These are phyloP conservation scores for Lodderomyces parapsilosis DNA, from an alignment of 1,139 yeast genomes.

Conservation along the genomic window DNA sequence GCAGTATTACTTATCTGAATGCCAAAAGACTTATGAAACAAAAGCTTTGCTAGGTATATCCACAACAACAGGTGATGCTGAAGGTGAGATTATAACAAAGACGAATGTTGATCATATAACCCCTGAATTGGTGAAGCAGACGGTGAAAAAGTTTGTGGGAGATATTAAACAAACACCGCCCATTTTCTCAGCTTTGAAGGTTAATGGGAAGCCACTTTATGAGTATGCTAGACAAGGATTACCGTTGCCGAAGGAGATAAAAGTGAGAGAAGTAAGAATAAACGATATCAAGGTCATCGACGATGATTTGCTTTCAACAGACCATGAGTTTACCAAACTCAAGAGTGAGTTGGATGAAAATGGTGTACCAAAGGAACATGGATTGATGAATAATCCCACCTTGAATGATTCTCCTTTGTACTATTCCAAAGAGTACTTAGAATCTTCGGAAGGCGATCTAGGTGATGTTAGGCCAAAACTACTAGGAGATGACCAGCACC, in stretches of 20 bases:
- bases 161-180: constrained; percentile 90
- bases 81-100: constrained; percentile 72
- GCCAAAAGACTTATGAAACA: constrained; percentile 77
- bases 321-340: constrained; percentile 56
- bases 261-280: constrained; percentile 70
- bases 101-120: constrained; percentile 61
- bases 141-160: constrained; percentile 69
- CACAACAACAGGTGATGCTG: constrained; percentile 92
- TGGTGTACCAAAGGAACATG: constrained; percentile 48
- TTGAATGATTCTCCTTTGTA: constrained; percentile 61
- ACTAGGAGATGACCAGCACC: constrained; percentile 22
- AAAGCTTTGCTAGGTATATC: constrained; percentile 84
- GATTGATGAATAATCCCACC: constrained; percentile 55
- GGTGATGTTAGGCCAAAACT: constrained; percentile 28
- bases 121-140: constrained; percentile 46
- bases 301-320: constrained; percentile 50
- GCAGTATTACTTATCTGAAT: constrained; percentile 66
- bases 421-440: constrained; percentile 54
- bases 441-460: constrained; percentile 32
- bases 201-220: constrained; percentile 91
- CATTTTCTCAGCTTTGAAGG: constrained; percentile 86
- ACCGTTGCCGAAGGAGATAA: constrained; percentile 80
- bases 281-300: constrained; percentile 51
- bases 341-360: constrained; percentile 53
- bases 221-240: constrained; percentile 91